phyloP scores from a whole-genome alignment of 257 asterid species.

The Henckelia pumila region DNA sequence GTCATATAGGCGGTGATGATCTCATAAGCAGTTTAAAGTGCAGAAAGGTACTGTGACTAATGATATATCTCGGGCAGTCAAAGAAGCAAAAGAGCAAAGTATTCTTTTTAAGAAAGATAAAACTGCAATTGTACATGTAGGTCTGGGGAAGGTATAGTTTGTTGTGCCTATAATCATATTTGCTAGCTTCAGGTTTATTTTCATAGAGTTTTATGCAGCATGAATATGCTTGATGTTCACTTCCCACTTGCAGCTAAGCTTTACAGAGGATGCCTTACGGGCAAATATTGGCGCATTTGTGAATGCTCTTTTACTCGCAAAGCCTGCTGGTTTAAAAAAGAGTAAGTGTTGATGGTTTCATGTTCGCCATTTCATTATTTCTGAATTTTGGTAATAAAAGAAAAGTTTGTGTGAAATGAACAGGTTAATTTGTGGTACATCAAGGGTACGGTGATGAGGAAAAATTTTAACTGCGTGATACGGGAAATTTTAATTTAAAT shows the following conservation, averaged over 20 bases:
- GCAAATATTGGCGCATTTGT: conserved; percentile 91
- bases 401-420: conserved; percentile 3
- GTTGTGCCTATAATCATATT: conserved; percentile 16
- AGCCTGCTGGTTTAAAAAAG: conserved; percentile 91
- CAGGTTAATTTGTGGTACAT: neutral
- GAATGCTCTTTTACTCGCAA: conserved; percentile 82
- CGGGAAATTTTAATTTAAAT: neutral
- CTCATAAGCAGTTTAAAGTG: conserved; percentile 34
- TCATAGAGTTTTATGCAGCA: conserved; percentile 3
- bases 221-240: conserved; percentile 15
- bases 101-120: conserved; percentile 86
- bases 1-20: conserved; percentile 23
- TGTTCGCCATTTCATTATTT: conserved; percentile 1
- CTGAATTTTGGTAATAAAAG: conserved; percentile 11
- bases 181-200: neutral
- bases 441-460: neutral
- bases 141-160: conserved; percentile 82
- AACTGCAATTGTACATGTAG: conserved; percentile 94
- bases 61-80: conserved; percentile 67
- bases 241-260: conserved; percentile 57
- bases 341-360: conserved; percentile 52
- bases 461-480: neutral
- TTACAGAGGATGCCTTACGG: conserved; percentile 70
- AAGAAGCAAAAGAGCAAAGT: conserved; percentile 66
- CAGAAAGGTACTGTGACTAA: conserved; percentile 92